phyloP scores from a whole-genome alignment of 2,329 filamentous ascomycete genomes.

The Onygenales sp. region DNA sequence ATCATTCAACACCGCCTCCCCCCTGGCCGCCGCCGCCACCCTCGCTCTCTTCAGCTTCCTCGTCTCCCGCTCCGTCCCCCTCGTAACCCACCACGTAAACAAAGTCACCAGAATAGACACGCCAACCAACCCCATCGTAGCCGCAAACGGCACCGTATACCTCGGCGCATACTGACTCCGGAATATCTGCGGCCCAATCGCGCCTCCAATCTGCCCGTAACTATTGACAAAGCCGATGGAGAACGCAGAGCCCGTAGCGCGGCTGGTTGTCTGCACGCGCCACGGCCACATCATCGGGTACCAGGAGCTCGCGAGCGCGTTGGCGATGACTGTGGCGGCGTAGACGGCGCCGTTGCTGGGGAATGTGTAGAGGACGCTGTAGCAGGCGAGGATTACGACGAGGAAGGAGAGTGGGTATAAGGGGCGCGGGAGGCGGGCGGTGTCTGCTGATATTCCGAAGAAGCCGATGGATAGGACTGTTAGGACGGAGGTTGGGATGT shows the following conservation, averaged over 20 bases:
- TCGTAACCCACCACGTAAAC: conserved; percentile 39
- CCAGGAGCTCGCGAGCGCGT: conserved; percentile 35
- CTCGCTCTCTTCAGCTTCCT: conserved; percentile 35
- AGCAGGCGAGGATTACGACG: conserved; percentile 35
- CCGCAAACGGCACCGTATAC: conserved; percentile 36
- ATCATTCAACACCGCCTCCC: conserved; percentile 36
- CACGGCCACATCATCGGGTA: conserved; percentile 46
- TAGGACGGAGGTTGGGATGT: conserved; percentile 38
- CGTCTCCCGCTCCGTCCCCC: conserved; percentile 37
- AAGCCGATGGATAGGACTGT: conserved; percentile 34
- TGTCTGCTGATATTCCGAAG: conserved; percentile 36
- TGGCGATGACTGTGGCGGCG: conserved; percentile 38
- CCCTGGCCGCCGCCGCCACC: conserved; percentile 31
- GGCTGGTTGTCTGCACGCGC: conserved; percentile 39
- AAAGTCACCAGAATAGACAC: conserved; percentile 33
- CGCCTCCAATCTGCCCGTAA: conserved; percentile 42
- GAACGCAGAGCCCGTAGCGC: conserved; percentile 42
- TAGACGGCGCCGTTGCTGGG: conserved; percentile 40
- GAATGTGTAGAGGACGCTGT: conserved; percentile 37
- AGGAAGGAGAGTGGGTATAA: conserved; percentile 37
- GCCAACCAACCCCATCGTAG: conserved; percentile 37
- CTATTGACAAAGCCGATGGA: conserved; percentile 43
- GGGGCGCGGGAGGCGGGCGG: conserved; percentile 34
- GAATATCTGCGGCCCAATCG: conserved; percentile 41
- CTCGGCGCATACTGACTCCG: conserved; percentile 35